phyloP scores from a whole-genome alignment of 345 rosid genomes.

The Gossypium longicalyx region DNA sequence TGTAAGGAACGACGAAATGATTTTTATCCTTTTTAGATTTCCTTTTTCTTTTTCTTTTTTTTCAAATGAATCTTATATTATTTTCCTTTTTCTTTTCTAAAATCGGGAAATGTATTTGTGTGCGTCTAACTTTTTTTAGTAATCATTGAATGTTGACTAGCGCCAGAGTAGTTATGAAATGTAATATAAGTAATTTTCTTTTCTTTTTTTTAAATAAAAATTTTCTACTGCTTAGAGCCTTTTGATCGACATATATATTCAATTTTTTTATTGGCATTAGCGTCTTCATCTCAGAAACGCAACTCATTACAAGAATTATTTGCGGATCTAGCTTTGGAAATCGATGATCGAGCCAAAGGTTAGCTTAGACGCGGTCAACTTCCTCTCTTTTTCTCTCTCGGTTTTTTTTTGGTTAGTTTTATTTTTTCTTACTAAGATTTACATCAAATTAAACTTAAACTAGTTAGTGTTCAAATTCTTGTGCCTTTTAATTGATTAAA shows the following conservation, averaged over 20 bases:
- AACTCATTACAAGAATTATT: slow-evolving; percentile 77
- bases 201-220: not conserved
- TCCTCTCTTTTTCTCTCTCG: not conserved
- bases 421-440: too few relatives aligned
- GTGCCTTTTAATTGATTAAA: not conserved
- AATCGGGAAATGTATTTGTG: not conserved
- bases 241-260: not conserved
- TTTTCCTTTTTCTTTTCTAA: not conserved
- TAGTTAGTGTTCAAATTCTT: not conserved
- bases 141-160: not conserved
- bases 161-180: not conserved
- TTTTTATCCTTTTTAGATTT: not conserved
- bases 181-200: not conserved
- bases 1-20: not conserved
- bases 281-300: slow-evolving; percentile 77
- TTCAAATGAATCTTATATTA: not conserved
- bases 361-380: not conserved
- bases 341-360: slow-evolving; percentile 94
- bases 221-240: too few relatives aligned
- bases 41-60: not conserved
- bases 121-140: not conserved
- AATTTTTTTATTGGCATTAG: slow-evolving; percentile 54
- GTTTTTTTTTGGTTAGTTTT: not conserved
- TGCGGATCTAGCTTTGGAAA: slow-evolving; percentile 88
- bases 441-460: not conserved